Percentiles rank a stretch among this genome's conserved stretches.
Evolutionary conservation across 163 green algal species (phyloP).

Genomic region (Chloromonas sp.): DNA sequence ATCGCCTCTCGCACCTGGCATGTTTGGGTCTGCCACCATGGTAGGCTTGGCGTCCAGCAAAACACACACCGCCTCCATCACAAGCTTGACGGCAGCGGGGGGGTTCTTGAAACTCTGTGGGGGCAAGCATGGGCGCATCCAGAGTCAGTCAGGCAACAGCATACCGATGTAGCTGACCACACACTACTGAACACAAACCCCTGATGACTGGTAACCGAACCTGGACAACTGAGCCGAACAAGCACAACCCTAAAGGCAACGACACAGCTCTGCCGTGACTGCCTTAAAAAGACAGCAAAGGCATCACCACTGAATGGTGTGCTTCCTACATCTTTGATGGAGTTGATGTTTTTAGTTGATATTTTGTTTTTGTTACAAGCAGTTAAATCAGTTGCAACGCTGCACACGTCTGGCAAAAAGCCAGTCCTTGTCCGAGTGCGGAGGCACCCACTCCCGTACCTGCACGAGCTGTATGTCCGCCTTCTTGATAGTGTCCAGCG

Average conservation of each 20-base stretch:
- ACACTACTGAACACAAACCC: too few species aligned
- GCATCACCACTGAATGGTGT: too few species aligned
- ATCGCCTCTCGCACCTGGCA: slow-evolving; percentile 20
- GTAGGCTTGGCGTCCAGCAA: slow-evolving; percentile 66
- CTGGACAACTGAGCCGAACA: too few species aligned
- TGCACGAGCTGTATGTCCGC: slow-evolving; percentile 59
- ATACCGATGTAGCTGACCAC: neutral
- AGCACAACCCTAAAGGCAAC: too few species aligned
- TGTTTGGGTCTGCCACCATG: slow-evolving; percentile 39
- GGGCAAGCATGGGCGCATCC: neutral
- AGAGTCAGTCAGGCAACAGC: neutral
- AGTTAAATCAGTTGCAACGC: neutral
- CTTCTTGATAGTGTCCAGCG: slow-evolving; percentile 73
- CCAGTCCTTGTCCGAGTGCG: too few species aligned
- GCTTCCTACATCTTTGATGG: too few species aligned
- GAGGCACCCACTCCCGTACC: neutral
- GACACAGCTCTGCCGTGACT: too few species aligned
- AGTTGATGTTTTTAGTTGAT: too few species aligned
- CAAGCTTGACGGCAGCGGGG: slow-evolving; percentile 65
- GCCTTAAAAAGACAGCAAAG: too few species aligned
- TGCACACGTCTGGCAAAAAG: slow-evolving; percentile 5
- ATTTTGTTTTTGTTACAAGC: neutral
- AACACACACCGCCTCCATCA: slow-evolving; percentile 77
- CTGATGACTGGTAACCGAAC: too few species aligned
- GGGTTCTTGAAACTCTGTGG: slow-evolving; percentile 61